These are phyloP conservation scores for Panicum hallii DNA, from an alignment of 202 grass and related monocot genomes.

Conservation along the genomic window DNA sequence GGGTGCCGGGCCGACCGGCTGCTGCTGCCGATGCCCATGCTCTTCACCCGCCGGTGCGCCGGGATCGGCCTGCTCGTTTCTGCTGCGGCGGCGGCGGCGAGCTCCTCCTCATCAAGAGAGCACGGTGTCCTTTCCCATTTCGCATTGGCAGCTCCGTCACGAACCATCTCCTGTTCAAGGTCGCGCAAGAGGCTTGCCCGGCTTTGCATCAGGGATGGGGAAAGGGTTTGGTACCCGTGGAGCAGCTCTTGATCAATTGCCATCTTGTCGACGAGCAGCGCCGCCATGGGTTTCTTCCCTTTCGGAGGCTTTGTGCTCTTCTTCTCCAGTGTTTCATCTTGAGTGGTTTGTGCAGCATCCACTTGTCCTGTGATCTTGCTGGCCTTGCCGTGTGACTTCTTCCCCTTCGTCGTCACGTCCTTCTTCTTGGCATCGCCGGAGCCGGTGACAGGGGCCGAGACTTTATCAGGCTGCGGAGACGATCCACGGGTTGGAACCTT, in stretches of 20 bases:
- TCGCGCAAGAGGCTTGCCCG: slow-evolving; percentile 17
- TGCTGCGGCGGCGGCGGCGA: not conserved
- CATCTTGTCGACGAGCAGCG: not conserved
- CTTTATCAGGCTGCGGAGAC: not conserved
- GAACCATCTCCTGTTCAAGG: slow-evolving; percentile 11
- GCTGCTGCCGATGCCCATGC: slow-evolving; percentile 34
- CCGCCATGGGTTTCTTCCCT: not conserved
- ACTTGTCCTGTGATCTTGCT: not conserved
- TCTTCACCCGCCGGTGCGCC: slow-evolving; percentile 43
- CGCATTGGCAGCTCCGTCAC: too few species aligned
- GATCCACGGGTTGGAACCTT: not conserved
- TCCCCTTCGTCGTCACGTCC: slow-evolving; percentile 30
- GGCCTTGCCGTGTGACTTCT: not conserved
- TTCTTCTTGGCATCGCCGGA: slow-evolving; percentile 28
- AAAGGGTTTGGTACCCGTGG: not conserved
- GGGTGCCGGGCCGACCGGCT: slow-evolving; percentile 40
- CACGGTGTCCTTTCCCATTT: not conserved
- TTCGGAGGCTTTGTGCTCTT: not conserved
- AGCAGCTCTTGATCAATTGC: not conserved
- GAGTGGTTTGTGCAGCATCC: not conserved
- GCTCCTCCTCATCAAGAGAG: slow-evolving; percentile 17
- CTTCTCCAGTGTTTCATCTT: not conserved
- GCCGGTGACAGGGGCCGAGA: not conserved
- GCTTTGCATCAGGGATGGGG: not conserved
- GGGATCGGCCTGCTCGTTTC: slow-evolving; percentile 2